Evolutionary conservation across 495 filamentous ascomycete species (phyloP).

Genomic region (Cenococcum geophilum): DNA sequence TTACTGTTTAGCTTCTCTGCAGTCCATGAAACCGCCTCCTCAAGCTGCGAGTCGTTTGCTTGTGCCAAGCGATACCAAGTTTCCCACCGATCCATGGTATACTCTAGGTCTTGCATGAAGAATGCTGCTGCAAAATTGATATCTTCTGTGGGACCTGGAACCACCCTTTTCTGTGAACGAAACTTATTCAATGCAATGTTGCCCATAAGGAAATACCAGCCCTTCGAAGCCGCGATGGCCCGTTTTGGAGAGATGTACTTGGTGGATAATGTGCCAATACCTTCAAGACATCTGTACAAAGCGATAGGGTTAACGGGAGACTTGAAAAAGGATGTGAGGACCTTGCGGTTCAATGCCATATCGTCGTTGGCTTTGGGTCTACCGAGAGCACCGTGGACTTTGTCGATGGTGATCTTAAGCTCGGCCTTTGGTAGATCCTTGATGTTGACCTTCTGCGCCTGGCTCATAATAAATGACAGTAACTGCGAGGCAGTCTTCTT

Average conservation of each 20-base stretch:
- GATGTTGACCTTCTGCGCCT: slow-evolving; percentile 78
- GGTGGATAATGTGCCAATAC: slow-evolving; percentile 59
- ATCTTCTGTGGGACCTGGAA: slow-evolving; percentile 73
- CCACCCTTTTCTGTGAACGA: slow-evolving; percentile 73
- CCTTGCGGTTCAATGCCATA: slow-evolving; percentile 65
- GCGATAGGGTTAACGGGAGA: slow-evolving; percentile 76
- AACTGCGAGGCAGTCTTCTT: slow-evolving; percentile 67
- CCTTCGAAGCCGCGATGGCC: slow-evolving; percentile 63
- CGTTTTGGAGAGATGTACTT: slow-evolving; percentile 47
- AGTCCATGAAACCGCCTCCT: slow-evolving; percentile 90
- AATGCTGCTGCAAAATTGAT: slow-evolving; percentile 76
- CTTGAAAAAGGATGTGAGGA: slow-evolving; percentile 69
- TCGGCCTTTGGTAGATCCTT: slow-evolving; percentile 89
- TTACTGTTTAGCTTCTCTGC: slow-evolving; percentile 93
- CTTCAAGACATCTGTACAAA: slow-evolving; percentile 69
- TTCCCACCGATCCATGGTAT: slow-evolving; percentile 82
- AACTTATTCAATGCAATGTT: slow-evolving; percentile 84
- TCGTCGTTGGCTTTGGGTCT: slow-evolving; percentile 60
- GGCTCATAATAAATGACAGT: slow-evolving; percentile 71
- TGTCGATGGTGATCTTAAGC: slow-evolving; percentile 79
- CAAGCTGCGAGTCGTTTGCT: slow-evolving; percentile 82
- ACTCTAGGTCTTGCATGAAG: slow-evolving; percentile 79
- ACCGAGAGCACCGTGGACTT: slow-evolving; percentile 70
- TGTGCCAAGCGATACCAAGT: slow-evolving; percentile 94
- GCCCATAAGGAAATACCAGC: slow-evolving; percentile 89